A percentile compares a stretch with the other conserved stretches of the same genome.
These are phyloP conservation scores for Penicillium pancosmium DNA, from an alignment of 495 filamentous ascomycete genomes.

Conservation along the genomic window DNA sequence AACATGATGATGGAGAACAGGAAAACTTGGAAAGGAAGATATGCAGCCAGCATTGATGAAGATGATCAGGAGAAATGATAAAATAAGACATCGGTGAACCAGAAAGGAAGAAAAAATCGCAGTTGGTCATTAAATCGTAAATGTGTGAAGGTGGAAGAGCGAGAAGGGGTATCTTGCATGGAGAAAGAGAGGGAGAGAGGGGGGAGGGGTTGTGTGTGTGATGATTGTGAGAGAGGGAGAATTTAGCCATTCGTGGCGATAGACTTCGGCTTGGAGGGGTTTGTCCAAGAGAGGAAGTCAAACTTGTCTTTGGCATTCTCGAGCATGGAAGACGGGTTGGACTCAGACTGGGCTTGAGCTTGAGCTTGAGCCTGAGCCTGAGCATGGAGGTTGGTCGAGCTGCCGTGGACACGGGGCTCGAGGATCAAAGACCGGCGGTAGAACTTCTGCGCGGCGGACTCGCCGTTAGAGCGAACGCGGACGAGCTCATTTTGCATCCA, in stretches of 20 bases:
- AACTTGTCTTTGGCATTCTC: conserved; percentile 61
- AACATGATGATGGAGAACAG: conserved; percentile 15
- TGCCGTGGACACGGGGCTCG: conserved; percentile 63
- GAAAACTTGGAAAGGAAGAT: conserved; percentile 8
- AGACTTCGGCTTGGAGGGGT: conserved; percentile 52
- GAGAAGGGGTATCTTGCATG: conserved; percentile 1
- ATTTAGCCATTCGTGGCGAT: conserved; percentile 46
- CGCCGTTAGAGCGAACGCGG: conserved; percentile 76
- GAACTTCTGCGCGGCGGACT: conserved; percentile 75
- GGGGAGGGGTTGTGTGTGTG: background rate
- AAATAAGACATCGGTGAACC: conserved; percentile 12
- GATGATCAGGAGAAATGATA: conserved; percentile 8
- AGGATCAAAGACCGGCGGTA: conserved; percentile 86
- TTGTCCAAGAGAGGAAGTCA: conserved; percentile 59
- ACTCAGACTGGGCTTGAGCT: conserved; percentile 39
- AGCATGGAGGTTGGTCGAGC: conserved; percentile 18
- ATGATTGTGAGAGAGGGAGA: conserved; percentile 10
- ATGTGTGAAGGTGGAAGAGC: conserved; percentile 7
- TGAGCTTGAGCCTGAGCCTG: conserved; percentile 14
- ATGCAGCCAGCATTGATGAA: conserved; percentile 27
- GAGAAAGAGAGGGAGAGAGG: conserved; percentile 5
- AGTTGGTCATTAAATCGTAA: conserved; percentile 27
- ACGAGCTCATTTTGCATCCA: conserved; percentile 89
- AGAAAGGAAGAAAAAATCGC: conserved; percentile 17
- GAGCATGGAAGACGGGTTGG: conserved; percentile 36